A percentile compares a stretch with the other conserved stretches of the same genome.
Conservation (phyloP, 257 asterid species). For the Penstemon davidsonii region DNA sequence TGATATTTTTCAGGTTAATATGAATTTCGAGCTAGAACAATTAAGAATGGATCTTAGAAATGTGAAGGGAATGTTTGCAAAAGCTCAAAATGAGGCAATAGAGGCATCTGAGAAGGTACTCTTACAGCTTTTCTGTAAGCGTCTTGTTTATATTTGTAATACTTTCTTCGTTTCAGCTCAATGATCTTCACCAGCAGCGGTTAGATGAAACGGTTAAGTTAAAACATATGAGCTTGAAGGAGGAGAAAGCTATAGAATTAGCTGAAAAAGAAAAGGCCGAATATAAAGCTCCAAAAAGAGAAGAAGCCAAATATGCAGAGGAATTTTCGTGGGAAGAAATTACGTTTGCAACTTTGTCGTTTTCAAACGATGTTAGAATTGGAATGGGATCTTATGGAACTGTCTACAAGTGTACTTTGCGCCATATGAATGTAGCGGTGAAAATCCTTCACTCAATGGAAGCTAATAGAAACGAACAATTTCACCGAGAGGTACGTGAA, state of each 20-base stretch:
- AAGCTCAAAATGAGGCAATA: slow-evolving; percentile 50
- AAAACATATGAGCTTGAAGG: slow-evolving; percentile 45
- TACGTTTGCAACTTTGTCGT: slow-evolving; percentile 43
- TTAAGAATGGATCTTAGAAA: slow-evolving; percentile 55
- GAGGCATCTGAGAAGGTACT: slow-evolving; percentile 29
- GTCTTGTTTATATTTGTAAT: not conserved
- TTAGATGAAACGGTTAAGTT: slow-evolving; percentile 48
- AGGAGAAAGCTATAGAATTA: slow-evolving; percentile 50
- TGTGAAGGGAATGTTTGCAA: slow-evolving; percentile 49
- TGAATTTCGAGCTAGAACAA: slow-evolving; percentile 49
- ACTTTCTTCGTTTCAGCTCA: slow-evolving; percentile 36
- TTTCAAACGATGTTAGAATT: slow-evolving; percentile 44
- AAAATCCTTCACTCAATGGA: slow-evolving; percentile 50
- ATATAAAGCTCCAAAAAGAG: slow-evolving; percentile 42
- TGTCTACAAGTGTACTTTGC: slow-evolving; percentile 54
- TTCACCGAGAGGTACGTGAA: slow-evolving; percentile 53
- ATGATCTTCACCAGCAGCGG: slow-evolving; percentile 42
- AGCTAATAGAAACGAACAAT: slow-evolving; percentile 48
- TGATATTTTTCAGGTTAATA: slow-evolving; percentile 32
- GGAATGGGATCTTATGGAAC: slow-evolving; percentile 67
- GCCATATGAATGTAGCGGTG: slow-evolving; percentile 54
- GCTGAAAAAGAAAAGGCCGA: slow-evolving; percentile 43
- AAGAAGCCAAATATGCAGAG: slow-evolving; percentile 47
- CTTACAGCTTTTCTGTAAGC: not conserved
- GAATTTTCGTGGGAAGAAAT: slow-evolving; percentile 64